phyloP scores from a whole-genome alignment of 345 rosid species.

The Boechera stricta region DNA sequence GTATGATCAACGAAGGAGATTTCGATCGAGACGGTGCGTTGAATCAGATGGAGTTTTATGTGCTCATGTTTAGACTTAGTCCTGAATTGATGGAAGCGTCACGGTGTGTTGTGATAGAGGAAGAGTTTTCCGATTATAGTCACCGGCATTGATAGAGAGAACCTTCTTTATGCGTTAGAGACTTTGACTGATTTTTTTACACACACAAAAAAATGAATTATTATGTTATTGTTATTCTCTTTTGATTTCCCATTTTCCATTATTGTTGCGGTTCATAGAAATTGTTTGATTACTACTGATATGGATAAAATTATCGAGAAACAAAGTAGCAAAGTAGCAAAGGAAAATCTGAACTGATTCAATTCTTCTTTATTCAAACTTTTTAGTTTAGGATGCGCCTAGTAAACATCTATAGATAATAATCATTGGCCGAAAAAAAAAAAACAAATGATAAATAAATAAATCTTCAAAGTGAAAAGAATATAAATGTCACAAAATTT shows the following conservation, averaged over 20 bases:
- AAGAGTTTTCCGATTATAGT: slow-evolving; percentile 49
- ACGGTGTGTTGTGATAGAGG: slow-evolving; percentile 52
- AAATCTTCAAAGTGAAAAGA: neutral
- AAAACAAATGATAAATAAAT: neutral
- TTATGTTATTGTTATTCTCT: neutral
- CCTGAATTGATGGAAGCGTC: slow-evolving; percentile 90
- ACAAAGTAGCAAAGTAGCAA: neutral
- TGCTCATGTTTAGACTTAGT: slow-evolving; percentile 87
- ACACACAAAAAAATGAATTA: neutral
- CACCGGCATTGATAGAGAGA: slow-evolving; percentile 14
- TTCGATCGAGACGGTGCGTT: slow-evolving; percentile 76
- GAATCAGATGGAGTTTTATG: slow-evolving; percentile 92
- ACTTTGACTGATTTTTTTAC: slow-evolving; percentile 10
- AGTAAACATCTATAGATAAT: neutral
- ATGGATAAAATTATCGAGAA: slow-evolving; percentile 2
- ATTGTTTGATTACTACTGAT: slow-evolving; percentile 14
- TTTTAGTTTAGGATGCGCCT: neutral
- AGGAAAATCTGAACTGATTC: neutral
- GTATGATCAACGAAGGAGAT: slow-evolving; percentile 79
- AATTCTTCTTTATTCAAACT: neutral
- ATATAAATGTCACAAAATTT: neutral
- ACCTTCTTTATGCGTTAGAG: neutral
- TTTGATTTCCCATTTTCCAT: neutral
- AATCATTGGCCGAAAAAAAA: neutral
- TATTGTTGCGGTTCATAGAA: slow-evolving; percentile 23